Conservation (phyloP, 2,329 filamentous ascomycete genomes). For the Ceratocystis diversiconidia region DNA sequence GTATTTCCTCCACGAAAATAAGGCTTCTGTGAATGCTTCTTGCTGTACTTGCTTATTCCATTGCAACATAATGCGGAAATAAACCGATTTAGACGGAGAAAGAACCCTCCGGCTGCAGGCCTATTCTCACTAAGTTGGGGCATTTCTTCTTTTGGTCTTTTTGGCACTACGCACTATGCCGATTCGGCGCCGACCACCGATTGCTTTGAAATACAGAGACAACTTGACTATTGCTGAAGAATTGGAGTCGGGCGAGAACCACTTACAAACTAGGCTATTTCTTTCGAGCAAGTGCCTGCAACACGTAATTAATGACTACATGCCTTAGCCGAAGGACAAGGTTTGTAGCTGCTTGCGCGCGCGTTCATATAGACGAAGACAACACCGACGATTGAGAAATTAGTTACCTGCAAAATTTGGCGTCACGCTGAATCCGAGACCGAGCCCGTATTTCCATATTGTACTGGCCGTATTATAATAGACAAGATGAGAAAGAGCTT, state of each 20-base stretch:
- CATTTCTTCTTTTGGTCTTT: not conserved
- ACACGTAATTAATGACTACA: not conserved
- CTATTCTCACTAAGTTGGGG: not conserved
- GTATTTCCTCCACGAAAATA: too few species aligned
- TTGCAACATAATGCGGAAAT: too few species aligned
- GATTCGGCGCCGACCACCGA: not conserved
- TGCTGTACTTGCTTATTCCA: too few species aligned
- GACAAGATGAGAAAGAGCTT: not conserved
- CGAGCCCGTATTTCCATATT: not conserved
- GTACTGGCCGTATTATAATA: not conserved
- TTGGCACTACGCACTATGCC: not conserved
- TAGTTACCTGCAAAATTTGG: too few species aligned
- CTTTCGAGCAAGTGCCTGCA: not conserved
- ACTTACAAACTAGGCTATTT: slow-evolving; percentile 4
- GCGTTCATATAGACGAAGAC: not conserved
- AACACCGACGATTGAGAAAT: not conserved
- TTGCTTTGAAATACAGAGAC: slow-evolving; percentile 2
- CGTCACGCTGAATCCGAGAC: not conserved
- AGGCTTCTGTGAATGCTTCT: too few species aligned
- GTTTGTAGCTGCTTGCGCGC: not conserved
- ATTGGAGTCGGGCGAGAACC: not conserved
- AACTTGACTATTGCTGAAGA: not conserved
- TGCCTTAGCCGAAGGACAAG: not conserved
- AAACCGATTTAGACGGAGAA: not conserved
- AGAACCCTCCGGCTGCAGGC: not conserved